phyloP scores from a whole-genome alignment of 805 yeast genomes.

The Monosporozyma servazzii region DNA sequence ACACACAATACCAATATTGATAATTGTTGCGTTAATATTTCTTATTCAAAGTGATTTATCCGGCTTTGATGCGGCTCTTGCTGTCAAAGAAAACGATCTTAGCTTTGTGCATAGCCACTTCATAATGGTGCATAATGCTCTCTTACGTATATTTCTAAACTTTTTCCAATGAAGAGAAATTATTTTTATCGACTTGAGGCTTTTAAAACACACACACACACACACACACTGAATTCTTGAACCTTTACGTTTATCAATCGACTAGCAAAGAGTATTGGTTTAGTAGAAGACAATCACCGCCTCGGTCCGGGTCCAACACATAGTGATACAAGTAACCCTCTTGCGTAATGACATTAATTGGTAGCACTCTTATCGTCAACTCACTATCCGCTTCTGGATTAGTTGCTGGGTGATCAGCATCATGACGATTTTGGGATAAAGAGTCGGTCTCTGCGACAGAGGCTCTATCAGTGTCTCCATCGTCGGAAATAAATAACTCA shows the following conservation, averaged over 20 bases:
- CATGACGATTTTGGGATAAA: neutral
- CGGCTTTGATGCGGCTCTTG: neutral
- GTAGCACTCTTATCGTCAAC: conserved; percentile 27
- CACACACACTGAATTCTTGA: too few species aligned
- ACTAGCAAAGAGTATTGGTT: conserved; percentile 52
- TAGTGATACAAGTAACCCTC: conserved; percentile 78
- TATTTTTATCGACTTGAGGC: too few species aligned
- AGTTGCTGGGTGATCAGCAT: neutral
- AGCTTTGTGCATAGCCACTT: neutral
- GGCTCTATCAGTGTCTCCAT: conserved; percentile 1
- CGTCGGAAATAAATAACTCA: conserved; percentile 16
- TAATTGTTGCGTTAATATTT: neutral
- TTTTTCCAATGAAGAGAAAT: too few species aligned
- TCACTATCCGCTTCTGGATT: conserved; percentile 2
- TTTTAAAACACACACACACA: too few species aligned
- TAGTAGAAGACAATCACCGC: conserved; percentile 83
- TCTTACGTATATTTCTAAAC: too few species aligned
- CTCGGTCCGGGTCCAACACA: conserved; percentile 74
- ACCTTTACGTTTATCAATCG: conserved; percentile 6
- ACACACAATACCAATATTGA: too few species aligned
- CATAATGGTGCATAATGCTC: too few species aligned
- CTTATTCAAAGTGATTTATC: neutral
- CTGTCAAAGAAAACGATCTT: neutral
- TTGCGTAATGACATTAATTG: conserved; percentile 60
- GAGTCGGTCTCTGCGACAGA: neutral